Conservation (phyloP, 2,329 filamentous ascomycete species). For the Elsinoe batatas region DNA sequence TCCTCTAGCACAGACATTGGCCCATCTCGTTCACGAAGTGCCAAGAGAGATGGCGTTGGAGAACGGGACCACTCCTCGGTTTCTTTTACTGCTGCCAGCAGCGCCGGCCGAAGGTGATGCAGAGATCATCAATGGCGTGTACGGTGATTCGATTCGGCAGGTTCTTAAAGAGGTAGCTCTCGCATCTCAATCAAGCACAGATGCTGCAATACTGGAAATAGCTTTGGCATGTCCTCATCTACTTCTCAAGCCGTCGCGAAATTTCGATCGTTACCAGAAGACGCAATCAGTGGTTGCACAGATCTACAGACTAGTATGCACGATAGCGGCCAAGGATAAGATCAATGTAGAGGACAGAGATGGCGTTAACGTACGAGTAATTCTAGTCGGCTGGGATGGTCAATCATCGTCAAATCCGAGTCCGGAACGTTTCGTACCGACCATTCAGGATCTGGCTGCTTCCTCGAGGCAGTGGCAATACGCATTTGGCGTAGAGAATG, state of each 20-base stretch:
- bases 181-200: slow-evolving; percentile 23
- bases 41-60: background rate
- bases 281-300: slow-evolving; percentile 65
- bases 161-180: slow-evolving; percentile 34
- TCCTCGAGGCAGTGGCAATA: slow-evolving; percentile 50
- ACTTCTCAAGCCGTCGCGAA: slow-evolving; percentile 38
- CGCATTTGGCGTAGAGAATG: slow-evolving; percentile 57
- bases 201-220: slow-evolving; percentile 43
- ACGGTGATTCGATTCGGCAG: slow-evolving; percentile 32
- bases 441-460: slow-evolving; percentile 38
- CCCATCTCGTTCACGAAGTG: background rate
- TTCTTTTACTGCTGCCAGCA: slow-evolving; percentile 38
- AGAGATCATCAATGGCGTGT: slow-evolving; percentile 34
- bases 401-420: slow-evolving; percentile 24
- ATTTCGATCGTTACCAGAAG: slow-evolving; percentile 52
- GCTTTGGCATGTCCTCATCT: slow-evolving; percentile 57
- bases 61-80: slow-evolving; percentile 21
- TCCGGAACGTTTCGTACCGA: slow-evolving; percentile 39
- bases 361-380: slow-evolving; percentile 64
- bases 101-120: slow-evolving; percentile 31
- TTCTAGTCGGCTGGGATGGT: slow-evolving; percentile 57
- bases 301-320: slow-evolving; percentile 67
- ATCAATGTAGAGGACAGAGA: slow-evolving; percentile 56
- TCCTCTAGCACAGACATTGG: background rate
- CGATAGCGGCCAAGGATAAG: slow-evolving; percentile 56